These are phyloP conservation scores for Botryobasidium botryosum DNA, from an alignment of 768 basidiomycete species.

Conservation along the genomic window DNA sequence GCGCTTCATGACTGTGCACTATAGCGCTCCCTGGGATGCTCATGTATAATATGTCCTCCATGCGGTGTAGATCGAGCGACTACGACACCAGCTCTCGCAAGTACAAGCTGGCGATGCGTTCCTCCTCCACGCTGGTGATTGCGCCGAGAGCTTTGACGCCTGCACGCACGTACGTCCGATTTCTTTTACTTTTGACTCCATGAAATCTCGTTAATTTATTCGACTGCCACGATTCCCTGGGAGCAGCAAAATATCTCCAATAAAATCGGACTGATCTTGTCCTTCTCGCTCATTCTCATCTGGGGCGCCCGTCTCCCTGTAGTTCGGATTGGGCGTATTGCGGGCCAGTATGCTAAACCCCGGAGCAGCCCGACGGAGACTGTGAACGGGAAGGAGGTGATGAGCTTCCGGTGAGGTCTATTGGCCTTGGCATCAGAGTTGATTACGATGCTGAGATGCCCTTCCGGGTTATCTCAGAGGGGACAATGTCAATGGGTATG, in stretches of 20 bases:
- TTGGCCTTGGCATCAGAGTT: not conserved
- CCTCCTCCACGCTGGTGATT: conserved; percentile 92
- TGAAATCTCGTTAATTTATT: no score
- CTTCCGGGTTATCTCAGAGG: no score
- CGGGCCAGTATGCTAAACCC: conserved; percentile 93
- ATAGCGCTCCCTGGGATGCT: no score
- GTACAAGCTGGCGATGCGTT: conserved; percentile 84
- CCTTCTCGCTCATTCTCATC: conserved; percentile 87
- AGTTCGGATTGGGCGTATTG: conserved; percentile 82
- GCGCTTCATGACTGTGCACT: no score
- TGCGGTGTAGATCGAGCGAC: conserved; percentile 50
- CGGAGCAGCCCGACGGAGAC: conserved; percentile 70
- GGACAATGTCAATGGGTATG: conserved; percentile 88
- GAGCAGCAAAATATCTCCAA: conserved; percentile 67
- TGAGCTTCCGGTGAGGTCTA: conserved; percentile 64
- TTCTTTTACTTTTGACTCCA: not conserved
- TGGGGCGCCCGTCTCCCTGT: conserved; percentile 91
- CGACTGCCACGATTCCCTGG: no score
- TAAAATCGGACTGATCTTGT: conserved; percentile 80
- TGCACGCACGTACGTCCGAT: conserved; percentile 53
- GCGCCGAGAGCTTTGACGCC: conserved; percentile 88
- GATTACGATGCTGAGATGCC: not conserved
- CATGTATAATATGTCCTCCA: not conserved
- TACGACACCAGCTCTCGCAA: conserved; percentile 59
- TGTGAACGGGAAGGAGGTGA: conserved; percentile 49